Evolutionary conservation across 208 protist genomes (phyloP).

Genomic region (Wallacemonas sp.): DNA sequence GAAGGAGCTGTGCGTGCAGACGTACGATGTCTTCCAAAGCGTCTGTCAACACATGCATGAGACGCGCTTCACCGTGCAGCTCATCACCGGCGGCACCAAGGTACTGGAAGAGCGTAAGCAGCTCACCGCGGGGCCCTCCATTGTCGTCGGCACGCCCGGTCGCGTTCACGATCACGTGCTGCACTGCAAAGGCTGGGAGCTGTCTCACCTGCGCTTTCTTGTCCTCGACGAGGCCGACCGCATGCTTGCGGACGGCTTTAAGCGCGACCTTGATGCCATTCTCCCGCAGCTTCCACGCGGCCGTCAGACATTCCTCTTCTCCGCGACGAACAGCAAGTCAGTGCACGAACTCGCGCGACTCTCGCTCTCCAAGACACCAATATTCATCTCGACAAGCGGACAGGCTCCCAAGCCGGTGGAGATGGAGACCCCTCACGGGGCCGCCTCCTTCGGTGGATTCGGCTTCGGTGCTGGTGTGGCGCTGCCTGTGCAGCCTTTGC

Average conservation of each 20-base stretch:
- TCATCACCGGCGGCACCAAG: slow-evolving; percentile 91
- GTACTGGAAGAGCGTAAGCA: slow-evolving; percentile 68
- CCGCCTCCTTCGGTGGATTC: neutral
- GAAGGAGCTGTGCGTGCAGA: slow-evolving; percentile 93
- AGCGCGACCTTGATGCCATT: slow-evolving; percentile 96
- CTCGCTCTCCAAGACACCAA: slow-evolving; percentile 92
- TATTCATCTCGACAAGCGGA: slow-evolving; percentile 82
- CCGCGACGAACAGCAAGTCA: slow-evolving; percentile 95
- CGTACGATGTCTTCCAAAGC: slow-evolving; percentile 78
- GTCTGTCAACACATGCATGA: slow-evolving; percentile 69
- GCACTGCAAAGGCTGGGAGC: slow-evolving; percentile 69
- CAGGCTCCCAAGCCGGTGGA: slow-evolving; percentile 28
- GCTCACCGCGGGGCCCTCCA: slow-evolving; percentile 49
- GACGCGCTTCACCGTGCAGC: slow-evolving; percentile 62
- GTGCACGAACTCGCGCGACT: slow-evolving; percentile 88
- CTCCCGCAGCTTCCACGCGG: slow-evolving; percentile 83
- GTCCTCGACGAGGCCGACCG: slow-evolving; percentile 99
- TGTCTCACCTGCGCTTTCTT: slow-evolving; percentile 95
- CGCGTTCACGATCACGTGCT: slow-evolving; percentile 87
- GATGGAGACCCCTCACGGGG: neutral
- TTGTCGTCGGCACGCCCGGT: slow-evolving; percentile 89
- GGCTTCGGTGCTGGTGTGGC: slow-evolving; percentile 8
- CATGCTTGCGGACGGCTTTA: slow-evolving; percentile 99
- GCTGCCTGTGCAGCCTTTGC: slow-evolving; percentile 11
- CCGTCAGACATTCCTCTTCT: slow-evolving; percentile 97